Evolutionary conservation across 192 early-diverging fungal genomes (phyloP), one percentile per base, ranked within the genome.

Genomic region (Podila epicladia): DNA sequence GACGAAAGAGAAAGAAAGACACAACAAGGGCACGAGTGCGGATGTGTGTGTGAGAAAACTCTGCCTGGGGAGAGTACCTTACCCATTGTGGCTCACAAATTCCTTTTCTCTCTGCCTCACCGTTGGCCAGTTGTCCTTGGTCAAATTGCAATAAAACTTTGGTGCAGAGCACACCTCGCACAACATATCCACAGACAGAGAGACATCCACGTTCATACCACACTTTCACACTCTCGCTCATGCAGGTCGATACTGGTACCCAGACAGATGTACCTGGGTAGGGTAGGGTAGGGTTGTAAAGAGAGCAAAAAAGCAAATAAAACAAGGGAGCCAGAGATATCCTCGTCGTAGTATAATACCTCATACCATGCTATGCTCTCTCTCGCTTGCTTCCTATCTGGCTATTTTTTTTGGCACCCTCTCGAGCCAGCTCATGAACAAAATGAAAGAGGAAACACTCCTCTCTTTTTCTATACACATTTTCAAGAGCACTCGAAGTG

Each of bases 131-230:
- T 15, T 15, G 41, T 45, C 35, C 9, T 45, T 45, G 41, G 41
- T 45, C 53, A 55, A 55, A 55, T 55, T 55, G 53, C 53, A 55
- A 55, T 55, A 55, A 9, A 55, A 55, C 53, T 55, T 55, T 55
- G 53, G 24, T 55, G 53, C 41, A 45, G 41, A 55, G 53, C 53
- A 22, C n/a, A 55, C 12, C 53, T 45, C 15, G 41, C 41, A 45
- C 41, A 17, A 45, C 41, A 45, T 45, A 45, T 45, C 41, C 41
- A 45, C 41, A 15, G 41, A 45, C 53, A 55, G 9, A 9, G 7
- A 24, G 53, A 24, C n/a, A 55, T n/a, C 50, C 19, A 53, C 4
- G 17, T 26, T 55, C 24, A 55, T 17, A 55, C 50, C 50, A n/a
- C 50, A n/a, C 50, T 53, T 15, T 20, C 19, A 7, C 50, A 7